Evolutionary conservation across 768 basidiomycete species (phyloP).

Genomic region (Amanita fuliginea): DNA sequence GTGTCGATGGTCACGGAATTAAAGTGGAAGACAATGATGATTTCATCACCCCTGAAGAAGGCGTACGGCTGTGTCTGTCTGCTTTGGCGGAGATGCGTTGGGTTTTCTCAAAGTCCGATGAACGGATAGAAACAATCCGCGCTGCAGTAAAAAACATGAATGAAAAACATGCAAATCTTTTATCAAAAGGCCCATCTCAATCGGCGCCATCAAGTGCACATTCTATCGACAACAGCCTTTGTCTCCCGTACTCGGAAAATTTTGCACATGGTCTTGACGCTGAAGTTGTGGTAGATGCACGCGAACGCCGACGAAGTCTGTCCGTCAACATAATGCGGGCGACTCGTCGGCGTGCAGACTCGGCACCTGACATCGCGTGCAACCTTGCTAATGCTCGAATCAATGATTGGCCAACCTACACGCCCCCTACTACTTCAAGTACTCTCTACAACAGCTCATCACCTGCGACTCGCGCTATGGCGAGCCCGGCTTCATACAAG

Average conservation of each 20-base stretch:
- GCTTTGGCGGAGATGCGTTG: constrained; percentile 80
- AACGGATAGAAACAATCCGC: constrained; percentile 53
- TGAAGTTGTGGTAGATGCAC: constrained; percentile 11
- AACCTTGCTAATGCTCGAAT: constrained; percentile 36
- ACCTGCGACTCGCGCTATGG: constrained; percentile 30
- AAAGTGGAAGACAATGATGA: constrained; percentile 22
- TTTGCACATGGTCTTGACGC: constrained; percentile 1
- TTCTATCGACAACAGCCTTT: background rate
- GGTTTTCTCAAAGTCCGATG: constrained; percentile 67
- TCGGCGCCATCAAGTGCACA: background rate
- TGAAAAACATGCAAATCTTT: background rate
- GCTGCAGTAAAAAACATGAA: constrained; percentile 30
- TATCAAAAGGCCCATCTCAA: background rate
- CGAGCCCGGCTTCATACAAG: constrained; percentile 3
- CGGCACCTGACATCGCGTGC: constrained; percentile 40
- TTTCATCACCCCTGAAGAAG: constrained; percentile 28
- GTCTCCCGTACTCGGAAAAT: background rate
- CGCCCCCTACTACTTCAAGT: constrained; percentile 43
- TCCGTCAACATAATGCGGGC: constrained; percentile 27
- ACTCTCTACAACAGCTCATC: constrained; percentile 28
- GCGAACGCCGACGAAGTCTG: constrained; percentile 36
- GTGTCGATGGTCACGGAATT: constrained; percentile 22
- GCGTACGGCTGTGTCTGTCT: constrained; percentile 46
- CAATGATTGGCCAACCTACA: constrained; percentile 50
- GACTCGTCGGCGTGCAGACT: constrained; percentile 31